Evolutionary conservation across 2,329 filamentous ascomycete genomes (phyloP), one percentile per base, ranked within the genome.

Genomic region (Aspergillus terreus): DNA sequence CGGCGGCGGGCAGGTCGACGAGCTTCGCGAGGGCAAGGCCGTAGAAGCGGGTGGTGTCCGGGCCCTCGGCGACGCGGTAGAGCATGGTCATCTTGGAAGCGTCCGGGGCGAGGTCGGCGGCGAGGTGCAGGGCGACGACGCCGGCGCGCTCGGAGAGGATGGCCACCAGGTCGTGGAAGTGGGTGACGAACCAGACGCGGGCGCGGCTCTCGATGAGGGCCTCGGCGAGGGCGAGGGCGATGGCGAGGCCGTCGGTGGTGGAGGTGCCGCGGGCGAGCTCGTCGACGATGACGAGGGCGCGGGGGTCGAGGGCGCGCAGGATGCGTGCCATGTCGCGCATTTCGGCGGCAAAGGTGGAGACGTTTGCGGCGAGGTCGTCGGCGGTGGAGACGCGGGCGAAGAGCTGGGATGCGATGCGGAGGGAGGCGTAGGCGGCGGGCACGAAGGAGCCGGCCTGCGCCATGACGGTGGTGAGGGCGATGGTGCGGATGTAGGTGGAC

Each of bases 301-400:
- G 81, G 6, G 79, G 77, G 57, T 91, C 86, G 50, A 96, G 82
- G 63, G 96, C 95, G 47, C 84, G 82, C 1, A 97, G 73, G 49
- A 99, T 96, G 67, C 95, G 96, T 0, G 92, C 90, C 74, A 92
- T 95, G 63, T 97, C 94, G 40, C 90, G 82, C 94, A 99, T 97
- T 70, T 99, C 94, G 0, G 90, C 81, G 0, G 92, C 90, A 66
- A 97, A 99, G 0, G 90, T 96, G 0, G 92, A 97, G 21, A 96
- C 82, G 56, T 96, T 97, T 14, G 87, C 86, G 72, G 96, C 90
- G 19, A 95, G 87, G 55, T 82, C 90, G 68, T 97, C 92, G 50
- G 95, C 88, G 38, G 89, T 87, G 0, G 91, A 92, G 7, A 96
- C 80, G 2, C 94, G 82, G 0, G 94, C 90, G 69, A 99, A 96